These are phyloP conservation scores for Aspergillus tamarii DNA, from an alignment of 2,329 filamentous ascomycete genomes.

Conservation along the genomic window DNA sequence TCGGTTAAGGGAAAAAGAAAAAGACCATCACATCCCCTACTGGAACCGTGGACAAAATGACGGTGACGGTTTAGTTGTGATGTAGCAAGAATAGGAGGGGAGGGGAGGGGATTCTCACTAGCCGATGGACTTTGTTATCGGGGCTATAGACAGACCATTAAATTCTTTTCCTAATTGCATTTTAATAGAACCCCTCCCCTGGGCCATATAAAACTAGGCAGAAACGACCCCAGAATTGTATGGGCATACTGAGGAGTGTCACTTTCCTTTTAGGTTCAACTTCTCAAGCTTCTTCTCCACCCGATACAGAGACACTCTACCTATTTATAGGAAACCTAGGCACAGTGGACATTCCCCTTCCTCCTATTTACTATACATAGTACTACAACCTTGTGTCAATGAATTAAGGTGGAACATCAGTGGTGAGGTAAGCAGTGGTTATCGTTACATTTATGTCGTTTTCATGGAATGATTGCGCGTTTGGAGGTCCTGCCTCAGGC, in stretches of 20 bases:
- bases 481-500: constrained; percentile 7
- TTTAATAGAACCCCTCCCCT: neutral
- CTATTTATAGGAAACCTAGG: constrained; percentile 13
- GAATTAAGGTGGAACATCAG: neutral
- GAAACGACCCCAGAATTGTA: neutral
- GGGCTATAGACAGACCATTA: neutral
- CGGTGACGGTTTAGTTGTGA: neutral
- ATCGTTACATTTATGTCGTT: constrained; percentile 5
- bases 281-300: constrained; percentile 8
- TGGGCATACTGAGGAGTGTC: neutral
- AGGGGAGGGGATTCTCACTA: neutral
- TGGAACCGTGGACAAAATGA: neutral
- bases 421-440: constrained; percentile 15
- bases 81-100: neutral
- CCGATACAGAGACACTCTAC: constrained; percentile 5
- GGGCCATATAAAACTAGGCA: neutral
- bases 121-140: neutral
- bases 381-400: neutral
- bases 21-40: constrained; percentile 2
- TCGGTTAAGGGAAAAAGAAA: constrained; percentile 21
- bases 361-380: neutral
- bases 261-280: neutral
- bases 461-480: constrained; percentile 4
- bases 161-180: neutral
- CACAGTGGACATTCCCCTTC: neutral